Percentiles rank a stretch among this genome's conserved stretches.
Conservation (phyloP, 2,329 filamentous ascomycete genomes). For the Domatiomyces globalis region DNA sequence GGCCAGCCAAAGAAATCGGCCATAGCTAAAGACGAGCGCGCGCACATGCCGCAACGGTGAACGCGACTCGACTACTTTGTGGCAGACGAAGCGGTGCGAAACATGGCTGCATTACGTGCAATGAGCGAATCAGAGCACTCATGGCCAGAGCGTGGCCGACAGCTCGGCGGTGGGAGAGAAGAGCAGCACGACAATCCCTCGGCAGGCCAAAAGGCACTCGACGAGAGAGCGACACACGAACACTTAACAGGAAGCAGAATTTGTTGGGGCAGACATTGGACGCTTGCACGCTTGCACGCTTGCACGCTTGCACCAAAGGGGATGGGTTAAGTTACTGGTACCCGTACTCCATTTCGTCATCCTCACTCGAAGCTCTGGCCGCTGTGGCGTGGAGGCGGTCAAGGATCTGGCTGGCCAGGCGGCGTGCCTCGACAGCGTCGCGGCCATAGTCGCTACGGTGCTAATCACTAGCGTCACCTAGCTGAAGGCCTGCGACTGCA, state of each 20-base stretch:
- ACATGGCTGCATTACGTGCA: not conserved
- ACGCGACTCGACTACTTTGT: not conserved
- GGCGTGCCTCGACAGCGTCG: conserved; percentile 10
- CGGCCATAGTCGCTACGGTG: not conserved
- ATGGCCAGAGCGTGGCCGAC: not conserved
- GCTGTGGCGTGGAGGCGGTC: no score
- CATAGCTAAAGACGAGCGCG: not conserved
- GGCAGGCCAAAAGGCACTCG: not conserved
- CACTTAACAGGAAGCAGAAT: not conserved
- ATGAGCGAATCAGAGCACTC: not conserved
- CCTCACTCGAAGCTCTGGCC: no score
- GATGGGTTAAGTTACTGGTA: no score
- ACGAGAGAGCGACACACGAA: no score
- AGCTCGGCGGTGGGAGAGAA: not conserved
- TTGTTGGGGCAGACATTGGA: not conserved
- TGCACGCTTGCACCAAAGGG: no score
- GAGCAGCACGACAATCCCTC: not conserved
- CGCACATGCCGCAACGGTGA: not conserved
- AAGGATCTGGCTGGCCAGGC: not conserved
- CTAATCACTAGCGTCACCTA: not conserved
- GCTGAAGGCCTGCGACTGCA: not conserved
- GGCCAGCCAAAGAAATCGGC: not conserved
- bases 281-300: no score
- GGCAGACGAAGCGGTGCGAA: not conserved
- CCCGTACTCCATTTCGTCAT: no score